Percentiles rank a stretch among this genome's conserved stretches.
phyloP scores from a whole-genome alignment of 169 alveolate species.

The Eimeria maxima region DNA sequence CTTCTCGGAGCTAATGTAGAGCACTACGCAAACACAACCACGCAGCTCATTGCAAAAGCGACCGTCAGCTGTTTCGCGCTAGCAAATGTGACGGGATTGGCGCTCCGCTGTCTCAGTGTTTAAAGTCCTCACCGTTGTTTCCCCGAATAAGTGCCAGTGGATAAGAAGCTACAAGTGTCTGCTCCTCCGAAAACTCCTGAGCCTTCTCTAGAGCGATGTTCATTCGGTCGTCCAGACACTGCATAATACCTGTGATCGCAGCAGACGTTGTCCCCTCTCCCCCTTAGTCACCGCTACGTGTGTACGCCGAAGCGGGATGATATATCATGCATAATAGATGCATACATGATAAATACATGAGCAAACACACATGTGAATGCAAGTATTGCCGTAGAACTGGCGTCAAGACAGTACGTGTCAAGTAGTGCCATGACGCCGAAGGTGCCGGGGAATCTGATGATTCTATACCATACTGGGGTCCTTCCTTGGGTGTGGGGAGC shows the following conservation, averaged over 20 bases:
- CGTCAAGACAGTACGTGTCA: too few species aligned
- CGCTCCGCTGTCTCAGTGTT: background rate
- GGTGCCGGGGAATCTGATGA: too few species aligned
- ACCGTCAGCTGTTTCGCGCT: background rate
- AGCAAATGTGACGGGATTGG: background rate
- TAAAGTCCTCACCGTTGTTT: constrained; percentile 74
- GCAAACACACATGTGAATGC: too few species aligned
- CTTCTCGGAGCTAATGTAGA: constrained; percentile 38
- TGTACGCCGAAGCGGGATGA: background rate
- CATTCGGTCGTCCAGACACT: constrained; percentile 78
- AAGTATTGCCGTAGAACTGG: too few species aligned
- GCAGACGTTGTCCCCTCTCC: background rate
- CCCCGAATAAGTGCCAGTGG: constrained; percentile 80
- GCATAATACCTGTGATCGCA: constrained; percentile 41
- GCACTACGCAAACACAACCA: constrained; percentile 4
- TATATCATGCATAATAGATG: background rate
- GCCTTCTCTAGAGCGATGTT: constrained; percentile 78
- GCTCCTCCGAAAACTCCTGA: constrained; percentile 76
- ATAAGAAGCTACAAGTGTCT: constrained; percentile 48
- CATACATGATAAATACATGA: background rate
- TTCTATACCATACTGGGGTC: too few species aligned
- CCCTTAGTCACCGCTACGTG: background rate
- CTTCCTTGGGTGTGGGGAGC: too few species aligned
- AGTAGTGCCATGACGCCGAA: too few species aligned
- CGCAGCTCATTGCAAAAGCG: background rate